Evolutionary conservation across 805 yeast genomes (phyloP).

Genomic region (Suhomyces sp.): DNA sequence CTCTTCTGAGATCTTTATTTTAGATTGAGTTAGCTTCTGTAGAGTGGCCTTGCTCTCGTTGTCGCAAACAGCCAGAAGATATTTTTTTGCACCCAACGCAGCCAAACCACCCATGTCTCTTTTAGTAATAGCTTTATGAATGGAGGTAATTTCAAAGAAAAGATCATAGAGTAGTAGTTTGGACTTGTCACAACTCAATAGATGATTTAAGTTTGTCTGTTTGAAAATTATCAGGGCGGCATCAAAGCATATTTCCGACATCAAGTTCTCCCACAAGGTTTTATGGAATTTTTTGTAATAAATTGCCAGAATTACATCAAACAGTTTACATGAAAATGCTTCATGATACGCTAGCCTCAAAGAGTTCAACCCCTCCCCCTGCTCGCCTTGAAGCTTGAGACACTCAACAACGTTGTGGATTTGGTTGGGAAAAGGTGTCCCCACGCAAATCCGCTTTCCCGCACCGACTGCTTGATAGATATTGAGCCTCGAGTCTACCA

Average conservation of each 20-base stretch:
- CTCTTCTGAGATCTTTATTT: constrained; percentile 10
- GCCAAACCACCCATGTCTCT: not conserved
- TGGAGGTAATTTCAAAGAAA: not conserved
- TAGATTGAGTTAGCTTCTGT: not conserved
- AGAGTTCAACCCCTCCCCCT: not conserved
- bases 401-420: not conserved
- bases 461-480: not conserved
- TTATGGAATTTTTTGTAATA: not conserved
- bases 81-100: not conserved
- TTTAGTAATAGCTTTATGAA: not conserved
- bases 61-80: not conserved
- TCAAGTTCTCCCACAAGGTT: not conserved
- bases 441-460: not conserved
- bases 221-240: not conserved
- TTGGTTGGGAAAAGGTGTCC: not conserved
- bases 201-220: not conserved
- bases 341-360: not conserved
- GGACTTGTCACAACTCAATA: not conserved
- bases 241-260: not conserved
- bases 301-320: not conserved
- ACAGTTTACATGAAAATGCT: not conserved
- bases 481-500: not conserved
- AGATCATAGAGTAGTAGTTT: not conserved
- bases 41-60: not conserved
- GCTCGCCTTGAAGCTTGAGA: not conserved